Evolutionary conservation across 2,329 filamentous ascomycete genomes (phyloP), one percentile per base, ranked within the genome.

Genomic region (Fusarium vanettenii): DNA sequence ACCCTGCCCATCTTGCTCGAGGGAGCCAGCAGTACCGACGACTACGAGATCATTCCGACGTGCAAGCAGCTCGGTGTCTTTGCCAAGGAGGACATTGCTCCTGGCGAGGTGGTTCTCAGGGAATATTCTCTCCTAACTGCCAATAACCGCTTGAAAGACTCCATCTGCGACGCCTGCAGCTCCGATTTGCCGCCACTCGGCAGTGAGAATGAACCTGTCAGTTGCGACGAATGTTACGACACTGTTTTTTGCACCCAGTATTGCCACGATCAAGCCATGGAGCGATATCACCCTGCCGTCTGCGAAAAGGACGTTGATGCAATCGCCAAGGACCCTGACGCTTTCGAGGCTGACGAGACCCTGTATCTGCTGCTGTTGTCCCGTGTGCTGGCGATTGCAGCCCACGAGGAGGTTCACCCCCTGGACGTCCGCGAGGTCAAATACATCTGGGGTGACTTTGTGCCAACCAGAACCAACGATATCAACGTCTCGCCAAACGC

Each of bases 121-220:
- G 97, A 99, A 80, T 94, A 93, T 70, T 97, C 95, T 10, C 89
- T 98, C 9, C 86, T 99, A 45, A 98, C 95, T 2, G 95, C 94
- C 55, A 97, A 96, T 77, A 97, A 97, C 80, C 92, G 95, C 33
- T 89, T 97, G 14, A 95, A 97, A 80, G 95, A 97, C 72, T 88
- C 93, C 6, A 89, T 96, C 33, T 98, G 96, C 82, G 96, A 98
- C 82, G 95, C 95, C 16, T 98, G 96, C 82, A 95, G 95, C 78
- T 88, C 89, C 9, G 90, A 91, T 27, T 88, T 97, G 7, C 94
- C 93, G 1, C 87, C 88, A 0, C 84, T 94, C 29, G 85, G 84
- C 31, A 81, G 82, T 60, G 82, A 88, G 10, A 78, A 85, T 79
- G 60, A 83, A 80, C 64, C 88, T 18, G 86, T 91, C 41, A 87